Evolutionary conservation across 805 yeast species (phyloP).

Genomic region (Cyberlindnera mycetangii): DNA sequence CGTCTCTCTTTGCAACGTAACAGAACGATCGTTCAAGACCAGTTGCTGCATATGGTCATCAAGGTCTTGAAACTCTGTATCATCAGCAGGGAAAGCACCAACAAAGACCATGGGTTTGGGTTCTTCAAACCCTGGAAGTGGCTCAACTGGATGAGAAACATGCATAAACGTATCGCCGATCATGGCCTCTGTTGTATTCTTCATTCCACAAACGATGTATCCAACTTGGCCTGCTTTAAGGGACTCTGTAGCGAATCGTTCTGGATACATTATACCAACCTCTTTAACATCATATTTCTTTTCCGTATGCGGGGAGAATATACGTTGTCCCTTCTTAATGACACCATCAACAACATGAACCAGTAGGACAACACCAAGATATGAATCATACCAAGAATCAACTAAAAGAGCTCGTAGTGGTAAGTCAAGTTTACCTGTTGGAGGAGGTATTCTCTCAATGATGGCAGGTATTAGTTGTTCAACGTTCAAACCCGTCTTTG

Average conservation of each 20-base stretch:
- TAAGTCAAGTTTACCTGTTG: conserved; percentile 48
- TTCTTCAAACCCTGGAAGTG: conserved; percentile 93
- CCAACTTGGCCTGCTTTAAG: conserved; percentile 92
- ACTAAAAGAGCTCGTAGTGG: conserved; percentile 78
- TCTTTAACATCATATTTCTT: conserved; percentile 84
- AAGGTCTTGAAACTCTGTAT: conserved; percentile 80
- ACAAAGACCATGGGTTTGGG: conserved; percentile 98
- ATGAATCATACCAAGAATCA: conserved; percentile 97
- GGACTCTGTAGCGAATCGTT: conserved; percentile 58
- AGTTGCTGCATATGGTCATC: conserved; percentile 88
- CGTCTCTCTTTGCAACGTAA: conserved; percentile 82
- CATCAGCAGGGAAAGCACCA: conserved; percentile 97
- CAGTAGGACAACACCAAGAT: conserved; percentile 84
- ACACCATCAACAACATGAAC: conserved; percentile 84
- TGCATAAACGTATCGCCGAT: conserved; percentile 88
- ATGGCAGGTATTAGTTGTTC: conserved; percentile 77
- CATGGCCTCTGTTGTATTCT: conserved; percentile 76
- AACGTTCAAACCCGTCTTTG: conserved; percentile 85
- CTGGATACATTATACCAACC: conserved; percentile 95
- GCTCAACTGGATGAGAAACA: conserved; percentile 56
- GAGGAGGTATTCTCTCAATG: conserved; percentile 77
- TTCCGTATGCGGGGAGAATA: conserved; percentile 74
- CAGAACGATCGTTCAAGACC: conserved; percentile 89
- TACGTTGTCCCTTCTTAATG: conserved; percentile 68
- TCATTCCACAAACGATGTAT: conserved; percentile 93